Percentiles rank a stretch among this genome's conserved stretches.
Conservation (phyloP, 2,329 filamentous ascomycete species). For the Trichoderma sp. region DNA sequence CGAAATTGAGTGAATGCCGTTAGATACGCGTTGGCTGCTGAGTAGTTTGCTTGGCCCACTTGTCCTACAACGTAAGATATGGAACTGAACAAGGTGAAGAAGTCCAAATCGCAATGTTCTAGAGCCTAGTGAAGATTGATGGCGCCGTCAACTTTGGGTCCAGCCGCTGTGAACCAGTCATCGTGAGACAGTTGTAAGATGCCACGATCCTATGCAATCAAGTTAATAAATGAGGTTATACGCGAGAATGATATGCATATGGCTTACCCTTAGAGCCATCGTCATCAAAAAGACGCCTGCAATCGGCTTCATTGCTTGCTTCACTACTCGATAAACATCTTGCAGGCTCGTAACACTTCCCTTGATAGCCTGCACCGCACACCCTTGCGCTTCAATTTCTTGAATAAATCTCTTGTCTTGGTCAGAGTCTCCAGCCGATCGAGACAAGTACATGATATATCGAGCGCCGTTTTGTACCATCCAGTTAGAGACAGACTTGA, state of each 20-base stretch:
- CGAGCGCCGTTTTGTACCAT: constrained; percentile 36
- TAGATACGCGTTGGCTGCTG: constrained; percentile 44
- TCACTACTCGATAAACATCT: constrained; percentile 22
- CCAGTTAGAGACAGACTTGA: constrained; percentile 34
- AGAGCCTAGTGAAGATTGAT: constrained; percentile 38
- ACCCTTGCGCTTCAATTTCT: constrained; percentile 23
- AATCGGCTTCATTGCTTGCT: constrained; percentile 35
- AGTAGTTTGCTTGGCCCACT: constrained; percentile 39
- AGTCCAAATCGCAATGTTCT: constrained; percentile 28
- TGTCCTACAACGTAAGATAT: constrained; percentile 32
- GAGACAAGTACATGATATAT: constrained; percentile 23
- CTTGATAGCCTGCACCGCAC: neutral
- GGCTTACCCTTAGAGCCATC: constrained; percentile 33
- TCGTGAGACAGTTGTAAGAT: constrained; percentile 14
- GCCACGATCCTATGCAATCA: neutral
- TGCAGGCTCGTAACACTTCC: constrained; percentile 16
- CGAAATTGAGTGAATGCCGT: constrained; percentile 44
- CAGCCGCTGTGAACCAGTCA: constrained; percentile 32
- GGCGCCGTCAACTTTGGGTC: constrained; percentile 38
- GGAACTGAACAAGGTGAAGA: constrained; percentile 38
- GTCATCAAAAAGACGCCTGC: constrained; percentile 42
- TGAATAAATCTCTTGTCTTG: constrained; percentile 13
- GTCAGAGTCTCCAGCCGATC: constrained; percentile 13
- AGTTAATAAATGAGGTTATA: neutral
- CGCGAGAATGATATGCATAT: neutral